Percentiles rank a stretch among this genome's conserved stretches.
These are phyloP conservation scores for Dactylorhiza incarnata DNA, from an alignment of 106 monocot genomes.

Conservation along the genomic window DNA sequence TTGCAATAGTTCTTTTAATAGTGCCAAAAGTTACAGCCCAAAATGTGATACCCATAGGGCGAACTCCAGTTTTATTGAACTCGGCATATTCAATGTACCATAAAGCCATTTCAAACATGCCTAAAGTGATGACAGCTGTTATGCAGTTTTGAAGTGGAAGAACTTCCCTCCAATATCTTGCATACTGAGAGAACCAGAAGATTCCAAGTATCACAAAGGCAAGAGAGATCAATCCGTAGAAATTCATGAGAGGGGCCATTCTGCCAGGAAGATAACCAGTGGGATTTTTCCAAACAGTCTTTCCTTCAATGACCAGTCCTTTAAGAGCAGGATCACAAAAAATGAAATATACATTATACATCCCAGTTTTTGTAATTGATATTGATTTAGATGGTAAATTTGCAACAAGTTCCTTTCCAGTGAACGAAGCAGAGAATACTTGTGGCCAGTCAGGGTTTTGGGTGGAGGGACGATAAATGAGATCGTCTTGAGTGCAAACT, in stretches of 20 bases:
- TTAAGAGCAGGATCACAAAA: slow-evolving; percentile 59
- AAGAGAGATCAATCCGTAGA: slow-evolving; percentile 85
- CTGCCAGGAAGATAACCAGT: slow-evolving; percentile 91
- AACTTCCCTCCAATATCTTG: slow-evolving; percentile 90
- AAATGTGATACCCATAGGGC: slow-evolving; percentile 79
- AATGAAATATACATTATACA: slow-evolving; percentile 90
- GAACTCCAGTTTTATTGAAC: slow-evolving; percentile 78
- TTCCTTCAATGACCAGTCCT: slow-evolving; percentile 63
- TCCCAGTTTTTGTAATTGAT: slow-evolving; percentile 56
- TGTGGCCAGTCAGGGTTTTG: slow-evolving; percentile 71
- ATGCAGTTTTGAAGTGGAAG: slow-evolving; percentile 91
- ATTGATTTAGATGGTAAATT: slow-evolving; percentile 50
- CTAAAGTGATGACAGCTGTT: slow-evolving; percentile 65
- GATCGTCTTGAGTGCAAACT: slow-evolving; percentile 53
- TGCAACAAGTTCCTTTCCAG: slow-evolving; percentile 48
- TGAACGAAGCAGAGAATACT: slow-evolving; percentile 45
- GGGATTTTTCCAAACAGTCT: slow-evolving; percentile 95
- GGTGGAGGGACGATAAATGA: slow-evolving; percentile 63
- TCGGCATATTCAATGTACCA: slow-evolving; percentile 97
- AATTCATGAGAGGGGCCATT: slow-evolving; percentile 91
- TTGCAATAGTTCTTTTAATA: slow-evolving; percentile 68
- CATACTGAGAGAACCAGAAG: slow-evolving; percentile 65
- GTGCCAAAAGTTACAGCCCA: slow-evolving; percentile 94
- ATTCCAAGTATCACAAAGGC: slow-evolving; percentile 70
- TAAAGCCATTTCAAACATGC: slow-evolving; percentile 91